Base-by-base conservation (phyloP, 345 rosid genomes). In the Lumnitzera racemosa region DNA sequence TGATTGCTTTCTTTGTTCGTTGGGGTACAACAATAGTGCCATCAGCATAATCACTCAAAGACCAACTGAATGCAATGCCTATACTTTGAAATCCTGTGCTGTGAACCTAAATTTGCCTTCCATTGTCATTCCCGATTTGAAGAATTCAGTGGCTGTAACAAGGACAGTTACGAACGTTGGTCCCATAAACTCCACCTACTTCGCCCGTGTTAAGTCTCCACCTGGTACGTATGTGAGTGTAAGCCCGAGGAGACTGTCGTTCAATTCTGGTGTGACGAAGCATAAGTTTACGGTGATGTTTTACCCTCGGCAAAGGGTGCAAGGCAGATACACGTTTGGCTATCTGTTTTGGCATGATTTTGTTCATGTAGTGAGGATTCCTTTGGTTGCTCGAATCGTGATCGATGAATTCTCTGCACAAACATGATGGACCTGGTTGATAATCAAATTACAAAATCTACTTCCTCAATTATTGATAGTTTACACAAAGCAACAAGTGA, bases 81-180 rank as follows among this genome's bases (percentile, higher is more conserved):
- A 73, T 67, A 49, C 48, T 13, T 14, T 50, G 20, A 29, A 66
- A 52, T 15, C 12, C 61, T 71, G 72, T 62, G 75, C 83, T 47
- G 56, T 67, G 41, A 80, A 85, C 67, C 75, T 85, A 2, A 85
- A 87, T 71, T 54, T 81, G 60, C 92, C 96, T 47, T 82, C 97
- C 20, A 77, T 87, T 55, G 73, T 88, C 61, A 73, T 87, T 58
- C 87, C 85, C 9, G 77, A 80, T 58, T 84, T 87, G 27, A 79
- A 72, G 70, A 64, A 69, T 14, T 66, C 58, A 51, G 11, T 83
- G 53, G 78, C 72, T 0, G 70, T 82, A 31, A 66, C 80, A 11
- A 84, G 96, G 69, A 78, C 79, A 5, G 86, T 82, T 17, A 89
- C 91, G 1, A 86, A 86, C 61, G 95, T 89, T 2, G 89, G 87